A percentile compares a stretch with the other conserved stretches of the same genome.
Evolutionary conservation across 2,329 filamentous ascomycete genomes (phyloP).

Genomic region (Trichoderma sp.): DNA sequence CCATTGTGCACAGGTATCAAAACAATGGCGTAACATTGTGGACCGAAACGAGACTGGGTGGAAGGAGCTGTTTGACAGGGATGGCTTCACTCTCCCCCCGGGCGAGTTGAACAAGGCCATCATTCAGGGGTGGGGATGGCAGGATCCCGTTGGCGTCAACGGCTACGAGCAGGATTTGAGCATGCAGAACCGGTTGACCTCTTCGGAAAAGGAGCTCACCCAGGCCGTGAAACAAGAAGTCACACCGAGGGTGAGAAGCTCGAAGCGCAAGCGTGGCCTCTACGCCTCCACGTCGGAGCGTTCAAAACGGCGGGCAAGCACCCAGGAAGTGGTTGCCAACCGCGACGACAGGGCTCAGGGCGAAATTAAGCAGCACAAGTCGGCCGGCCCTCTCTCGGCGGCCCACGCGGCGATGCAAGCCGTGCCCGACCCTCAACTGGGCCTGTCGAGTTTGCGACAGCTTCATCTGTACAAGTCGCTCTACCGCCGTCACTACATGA

Average conservation of each 20-base stretch:
- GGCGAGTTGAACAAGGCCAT: slow-evolving; percentile 86
- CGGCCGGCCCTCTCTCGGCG: slow-evolving; percentile 81
- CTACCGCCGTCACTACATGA: slow-evolving; percentile 88
- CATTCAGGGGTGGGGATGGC: slow-evolving; percentile 94
- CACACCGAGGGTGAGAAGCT: slow-evolving; percentile 44
- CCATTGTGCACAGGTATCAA: slow-evolving; percentile 87
- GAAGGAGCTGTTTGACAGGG: slow-evolving; percentile 85
- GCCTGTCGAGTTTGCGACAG: slow-evolving; percentile 72
- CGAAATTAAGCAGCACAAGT: slow-evolving; percentile 51
- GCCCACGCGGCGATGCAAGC: slow-evolving; percentile 80
- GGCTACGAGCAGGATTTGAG: slow-evolving; percentile 82
- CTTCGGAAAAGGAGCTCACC: slow-evolving; percentile 52
- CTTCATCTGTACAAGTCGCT: slow-evolving; percentile 95
- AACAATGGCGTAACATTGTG: slow-evolving; percentile 85
- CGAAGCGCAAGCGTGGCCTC: slow-evolving; percentile 56
- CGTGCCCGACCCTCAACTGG: slow-evolving; percentile 77
- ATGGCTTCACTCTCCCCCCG: slow-evolving; percentile 74
- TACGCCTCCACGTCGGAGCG: slow-evolving; percentile 47
- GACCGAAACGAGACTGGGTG: slow-evolving; percentile 93
- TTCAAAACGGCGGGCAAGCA: slow-evolving; percentile 52
- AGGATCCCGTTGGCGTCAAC: slow-evolving; percentile 72
- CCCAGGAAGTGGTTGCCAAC: slow-evolving; percentile 43
- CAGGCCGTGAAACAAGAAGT: slow-evolving; percentile 42
- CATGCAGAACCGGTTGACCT: slow-evolving; percentile 50
- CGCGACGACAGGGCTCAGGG: slow-evolving; percentile 42